Base-by-base conservation (phyloP, 2,329 filamentous ascomycete genomes). In the Fusarium chaquense region DNA sequence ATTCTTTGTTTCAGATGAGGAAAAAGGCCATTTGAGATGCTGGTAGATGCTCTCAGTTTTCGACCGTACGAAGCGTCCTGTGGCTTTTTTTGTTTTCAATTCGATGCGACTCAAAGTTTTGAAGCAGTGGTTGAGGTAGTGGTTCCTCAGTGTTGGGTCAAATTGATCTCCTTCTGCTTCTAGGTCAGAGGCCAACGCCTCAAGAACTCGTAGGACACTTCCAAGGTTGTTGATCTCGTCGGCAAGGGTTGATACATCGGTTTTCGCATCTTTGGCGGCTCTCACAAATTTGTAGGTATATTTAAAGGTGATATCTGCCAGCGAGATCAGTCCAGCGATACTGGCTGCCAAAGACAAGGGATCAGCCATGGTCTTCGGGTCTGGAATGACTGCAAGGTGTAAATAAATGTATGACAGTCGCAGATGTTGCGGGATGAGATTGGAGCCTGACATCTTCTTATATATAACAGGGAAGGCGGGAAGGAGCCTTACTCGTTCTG, bases 21-120 rank as follows among this genome's bases (percentile, higher is more conserved):
- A 69, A n/a, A 67, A 71, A 4, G 65, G 65, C 59, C 67, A 73
- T 35, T 63, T 73, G 6, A 70, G 45, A 6, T 65, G 40, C 6
- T 54, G 28, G 5, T 20, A 28, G 13, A 62, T 47, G 0, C 43
- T 28, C 1, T 40, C 36, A 1, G 44, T 12, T 15, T 36, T 38
- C 1, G 43, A 38, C 0, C n/a, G n/a, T 1, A 15, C 35, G 7
- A 56, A 56, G 5, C 49, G 30, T 0, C 56, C 58, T 1, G 43
- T 10, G 2, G 15, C 49, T 7, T 63, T 62, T 10, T 44, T 63
- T 20, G 20, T 40, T 18, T 33, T 51, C 0, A 2, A 28, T 20
- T 44, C 43, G 18, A 64, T 49, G 1, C 1, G 3, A 0, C 3
- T 36, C 24, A 46, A 44, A 3, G 50, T 41, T 12, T 18, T 45